These are phyloP conservation scores for Xerophyta viscosa DNA, from an alignment of 106 monocot genomes.

Conservation along the genomic window DNA sequence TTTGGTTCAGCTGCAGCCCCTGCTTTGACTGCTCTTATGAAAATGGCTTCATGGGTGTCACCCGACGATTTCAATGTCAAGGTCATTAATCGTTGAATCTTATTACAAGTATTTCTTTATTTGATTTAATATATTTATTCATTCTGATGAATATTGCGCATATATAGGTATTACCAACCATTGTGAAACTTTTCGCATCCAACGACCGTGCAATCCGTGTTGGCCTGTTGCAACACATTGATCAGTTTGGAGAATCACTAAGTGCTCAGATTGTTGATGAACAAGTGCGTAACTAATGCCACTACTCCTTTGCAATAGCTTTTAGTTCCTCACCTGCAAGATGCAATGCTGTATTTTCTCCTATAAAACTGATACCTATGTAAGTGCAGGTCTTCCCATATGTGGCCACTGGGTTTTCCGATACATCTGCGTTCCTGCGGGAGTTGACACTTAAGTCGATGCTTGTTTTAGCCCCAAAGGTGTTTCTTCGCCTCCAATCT, in stretches of 20 bases:
- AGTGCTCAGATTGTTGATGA: conserved; percentile 89
- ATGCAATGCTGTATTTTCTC: too few relatives aligned
- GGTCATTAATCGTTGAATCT: conserved; percentile 14
- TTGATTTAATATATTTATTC: too few relatives aligned
- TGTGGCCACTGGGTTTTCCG: conserved; percentile 94
- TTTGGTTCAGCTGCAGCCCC: conserved; percentile 97
- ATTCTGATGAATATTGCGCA: conserved; percentile 1
- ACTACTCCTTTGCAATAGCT: background rate
- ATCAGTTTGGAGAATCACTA: conserved; percentile 96
- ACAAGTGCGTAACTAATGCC: conserved; percentile 47
- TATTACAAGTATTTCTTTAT: background rate
- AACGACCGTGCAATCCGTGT: conserved; percentile 94
- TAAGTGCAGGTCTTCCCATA: conserved; percentile 72
- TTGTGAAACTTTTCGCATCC: conserved; percentile 93
- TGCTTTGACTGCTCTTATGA: conserved; percentile 84
- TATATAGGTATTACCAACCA: conserved; percentile 71
- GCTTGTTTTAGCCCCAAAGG: conserved; percentile 93
- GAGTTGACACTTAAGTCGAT: conserved; percentile 93
- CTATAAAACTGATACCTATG: background rate
- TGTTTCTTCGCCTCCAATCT: conserved; percentile 13
- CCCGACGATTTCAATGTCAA: conserved; percentile 74
- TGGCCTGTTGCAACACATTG: conserved; percentile 88
- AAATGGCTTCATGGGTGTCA: conserved; percentile 97
- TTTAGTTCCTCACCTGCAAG: too few relatives aligned
- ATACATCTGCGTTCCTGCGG: conserved; percentile 97